Percentiles rank a stretch among this genome's conserved stretches.
Conservation (phyloP, 768 basidiomycete species). For the Pleurotus cornucopiae region DNA sequence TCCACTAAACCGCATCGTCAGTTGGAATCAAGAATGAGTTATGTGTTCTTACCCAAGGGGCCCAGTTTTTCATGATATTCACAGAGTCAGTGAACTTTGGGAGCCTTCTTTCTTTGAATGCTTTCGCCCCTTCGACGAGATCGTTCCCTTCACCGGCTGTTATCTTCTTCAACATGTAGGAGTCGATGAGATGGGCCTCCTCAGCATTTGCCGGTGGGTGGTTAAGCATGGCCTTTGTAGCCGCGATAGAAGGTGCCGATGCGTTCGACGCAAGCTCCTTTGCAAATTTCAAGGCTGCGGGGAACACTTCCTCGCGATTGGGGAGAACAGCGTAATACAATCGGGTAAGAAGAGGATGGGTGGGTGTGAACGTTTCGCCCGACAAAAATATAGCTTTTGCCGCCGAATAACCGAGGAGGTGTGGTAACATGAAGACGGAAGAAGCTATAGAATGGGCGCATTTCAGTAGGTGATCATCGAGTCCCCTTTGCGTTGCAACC, state of each 20-base stretch:
- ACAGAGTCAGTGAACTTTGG: conserved; percentile 43
- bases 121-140: conserved; percentile 39
- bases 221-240: conserved; percentile 48
- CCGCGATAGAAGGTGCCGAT: conserved; percentile 46
- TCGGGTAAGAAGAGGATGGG: conserved; percentile 36
- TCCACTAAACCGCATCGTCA: not conserved
- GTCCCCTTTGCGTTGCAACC: conserved; percentile 1
- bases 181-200: conserved; percentile 52
- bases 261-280: conserved; percentile 47
- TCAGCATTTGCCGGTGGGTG: conserved; percentile 46
- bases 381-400: conserved; percentile 49
- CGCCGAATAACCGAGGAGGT: conserved; percentile 46
- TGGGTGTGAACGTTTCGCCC: conserved; percentile 38
- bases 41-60: conserved; percentile 45
- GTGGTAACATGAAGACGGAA: conserved; percentile 49
- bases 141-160: conserved; percentile 29
- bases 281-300: conserved; percentile 47
- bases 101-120: conserved; percentile 44
- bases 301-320: conserved; percentile 47
- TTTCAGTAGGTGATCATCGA: not conserved
- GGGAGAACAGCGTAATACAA: conserved; percentile 46
- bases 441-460: conserved; percentile 20
- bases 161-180: conserved; percentile 38
- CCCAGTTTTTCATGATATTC: conserved; percentile 35
- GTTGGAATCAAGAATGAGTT: not conserved